Percentiles rank a stretch among this genome's conserved stretches.
Conservation (phyloP, 208 protist species). For the Herpetomonas samuelpessoai region DNA sequence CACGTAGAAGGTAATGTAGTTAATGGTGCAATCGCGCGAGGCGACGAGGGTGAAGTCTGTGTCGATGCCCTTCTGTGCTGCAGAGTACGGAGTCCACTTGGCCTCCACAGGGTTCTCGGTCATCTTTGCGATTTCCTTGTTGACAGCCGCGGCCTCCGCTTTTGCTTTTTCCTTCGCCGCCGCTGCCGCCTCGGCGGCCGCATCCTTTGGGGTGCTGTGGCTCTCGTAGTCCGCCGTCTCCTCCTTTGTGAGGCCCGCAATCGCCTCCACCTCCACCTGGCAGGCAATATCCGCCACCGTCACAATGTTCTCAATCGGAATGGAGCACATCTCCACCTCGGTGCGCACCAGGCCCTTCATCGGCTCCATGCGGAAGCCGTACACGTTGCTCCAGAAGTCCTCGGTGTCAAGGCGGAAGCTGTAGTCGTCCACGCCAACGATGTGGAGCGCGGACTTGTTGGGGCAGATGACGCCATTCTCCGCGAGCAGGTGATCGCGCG, state of each 20-base stretch:
- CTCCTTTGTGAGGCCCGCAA: slow-evolving; percentile 35
- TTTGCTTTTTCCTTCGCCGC: background rate
- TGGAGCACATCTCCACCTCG: slow-evolving; percentile 78
- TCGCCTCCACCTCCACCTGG: slow-evolving; percentile 54
- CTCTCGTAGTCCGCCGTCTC: slow-evolving; percentile 36
- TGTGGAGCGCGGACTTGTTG: slow-evolving; percentile 76
- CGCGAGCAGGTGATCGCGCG: slow-evolving; percentile 71
- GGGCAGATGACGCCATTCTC: slow-evolving; percentile 76
- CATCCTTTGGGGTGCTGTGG: background rate
- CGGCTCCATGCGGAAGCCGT: slow-evolving; percentile 89
- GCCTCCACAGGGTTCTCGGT: slow-evolving; percentile 55
- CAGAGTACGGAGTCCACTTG: slow-evolving; percentile 28
- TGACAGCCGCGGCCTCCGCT: background rate
- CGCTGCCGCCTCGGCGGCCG: background rate
- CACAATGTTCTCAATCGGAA: slow-evolving; percentile 70
- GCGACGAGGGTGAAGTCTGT: slow-evolving; percentile 54
- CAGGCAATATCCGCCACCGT: slow-evolving; percentile 59
- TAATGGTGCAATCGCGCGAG: slow-evolving; percentile 56
- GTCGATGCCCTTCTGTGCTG: slow-evolving; percentile 47
- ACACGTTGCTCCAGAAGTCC: slow-evolving; percentile 92
- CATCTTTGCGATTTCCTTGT: slow-evolving; percentile 8
- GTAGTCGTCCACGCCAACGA: slow-evolving; percentile 84
- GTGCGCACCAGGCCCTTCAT: slow-evolving; percentile 86
- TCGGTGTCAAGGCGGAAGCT: slow-evolving; percentile 80
- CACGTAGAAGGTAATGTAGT: slow-evolving; percentile 88